Base-by-base conservation (phyloP, 257 asterid species). In the Handroanthus guayacan region DNA sequence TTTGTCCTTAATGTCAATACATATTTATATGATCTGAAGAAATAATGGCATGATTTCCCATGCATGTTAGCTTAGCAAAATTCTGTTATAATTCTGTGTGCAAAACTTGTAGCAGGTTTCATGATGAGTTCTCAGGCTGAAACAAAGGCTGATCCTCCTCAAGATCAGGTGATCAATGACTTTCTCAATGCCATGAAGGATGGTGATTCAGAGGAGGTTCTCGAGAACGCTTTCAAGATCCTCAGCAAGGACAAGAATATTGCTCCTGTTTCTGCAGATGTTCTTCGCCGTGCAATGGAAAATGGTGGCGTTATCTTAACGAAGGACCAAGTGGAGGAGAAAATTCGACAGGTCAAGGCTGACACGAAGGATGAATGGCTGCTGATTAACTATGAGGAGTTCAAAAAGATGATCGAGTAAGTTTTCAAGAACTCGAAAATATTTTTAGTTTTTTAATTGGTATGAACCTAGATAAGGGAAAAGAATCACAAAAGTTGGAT, bases 361-460 rank as follows among this genome's bases (percentile, higher is more conserved):
- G 10, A 20, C 2, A 0, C 4, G 58, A 5, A 18, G 11, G 38
- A 25, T 16, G 31, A 25, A 25, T 0, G 1, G 31, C 31, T 0
- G 31, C 1, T 25, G 31, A 25, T 25, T 25, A 25, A 25, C 31
- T 0, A 25, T 25, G 31, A 25, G 31, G 31, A 25, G 31, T 25
- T 25, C 1, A 25, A 25, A 25, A 25, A 25, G 31, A 25, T 25
- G 31, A 34, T 51, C 61, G 60, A 50, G 83, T 79, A 79, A 72
- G 75, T 31, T 31, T 10, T n/a, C n/a, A 55, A 64, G 25, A 13
- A 69, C 48, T 36, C 12, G 3, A 16, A 16, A 9, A 37, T 6
- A 12, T 50, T 17, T 25, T 25, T 25, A 25, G 18, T 41, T 9
- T 60, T 18, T 66, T 17, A 66, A 47, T 25, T 25, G 31, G 54